Evolutionary conservation across 2,329 filamentous ascomycete genomes (phyloP).

Genomic region (Alternaria ventricosa): DNA sequence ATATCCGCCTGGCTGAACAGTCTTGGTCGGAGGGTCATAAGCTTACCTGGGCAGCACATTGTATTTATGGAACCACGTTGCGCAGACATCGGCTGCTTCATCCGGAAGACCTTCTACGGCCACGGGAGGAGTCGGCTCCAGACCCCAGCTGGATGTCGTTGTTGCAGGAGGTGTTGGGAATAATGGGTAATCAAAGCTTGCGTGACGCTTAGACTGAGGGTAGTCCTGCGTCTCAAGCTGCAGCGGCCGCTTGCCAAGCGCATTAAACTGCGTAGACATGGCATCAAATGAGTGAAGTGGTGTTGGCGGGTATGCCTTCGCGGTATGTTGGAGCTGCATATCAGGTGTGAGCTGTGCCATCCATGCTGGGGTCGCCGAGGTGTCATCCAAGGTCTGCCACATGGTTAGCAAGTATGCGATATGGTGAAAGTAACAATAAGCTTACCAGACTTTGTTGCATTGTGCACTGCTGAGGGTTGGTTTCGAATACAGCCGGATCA

Average conservation of each 20-base stretch:
- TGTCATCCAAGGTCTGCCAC: slow-evolving; percentile 41
- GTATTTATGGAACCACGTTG: slow-evolving; percentile 49
- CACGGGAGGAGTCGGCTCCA: slow-evolving; percentile 30
- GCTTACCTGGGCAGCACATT: slow-evolving; percentile 40
- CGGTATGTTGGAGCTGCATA: slow-evolving; percentile 18
- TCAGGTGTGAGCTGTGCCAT: slow-evolving; percentile 31
- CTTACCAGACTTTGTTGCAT: slow-evolving; percentile 42
- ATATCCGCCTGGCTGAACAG: neutral
- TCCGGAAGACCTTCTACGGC: slow-evolving; percentile 39
- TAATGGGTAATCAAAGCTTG: slow-evolving; percentile 28
- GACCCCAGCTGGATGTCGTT: slow-evolving; percentile 32
- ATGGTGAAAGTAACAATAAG: neutral
- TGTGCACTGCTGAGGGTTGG: slow-evolving; percentile 27
- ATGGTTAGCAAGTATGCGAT: slow-evolving; percentile 12
- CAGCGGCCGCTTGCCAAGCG: slow-evolving; percentile 39
- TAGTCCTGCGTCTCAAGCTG: slow-evolving; percentile 41
- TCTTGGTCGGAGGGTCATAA: neutral
- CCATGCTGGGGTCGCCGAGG: slow-evolving; percentile 36
- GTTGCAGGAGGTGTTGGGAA: slow-evolving; percentile 30
- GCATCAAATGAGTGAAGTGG: slow-evolving; percentile 37
- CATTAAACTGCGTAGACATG: slow-evolving; percentile 29
- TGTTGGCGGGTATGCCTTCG: slow-evolving; percentile 34
- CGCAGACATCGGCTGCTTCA: slow-evolving; percentile 47
- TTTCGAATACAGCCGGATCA: slow-evolving; percentile 27
- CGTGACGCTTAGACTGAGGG: slow-evolving; percentile 44